Evolutionary conservation across 352 stramenopile genomes (phyloP), one percentile per base, ranked within the genome.

Genomic region (Phytophthora hibernalis): DNA sequence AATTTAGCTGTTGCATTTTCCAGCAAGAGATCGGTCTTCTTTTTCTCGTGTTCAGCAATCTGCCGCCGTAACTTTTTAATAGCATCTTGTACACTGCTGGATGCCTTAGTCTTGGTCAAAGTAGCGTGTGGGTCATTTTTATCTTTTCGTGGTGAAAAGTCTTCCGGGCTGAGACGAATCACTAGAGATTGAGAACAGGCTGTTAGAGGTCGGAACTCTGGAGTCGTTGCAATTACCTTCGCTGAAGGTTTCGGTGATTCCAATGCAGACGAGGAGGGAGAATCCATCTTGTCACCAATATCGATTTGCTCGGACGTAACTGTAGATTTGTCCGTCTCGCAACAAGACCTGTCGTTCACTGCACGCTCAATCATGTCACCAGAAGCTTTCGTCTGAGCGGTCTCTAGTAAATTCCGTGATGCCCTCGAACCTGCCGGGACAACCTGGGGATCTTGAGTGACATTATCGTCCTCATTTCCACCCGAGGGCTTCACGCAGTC

Each of bases 101-200:
- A 54, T 16, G 37, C 15, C 13, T 55, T 54, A 8, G 58, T 10
- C 22, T 70, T 68, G 18, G 1, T 28, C 42, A 20, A 48, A 28
- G 18, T 15, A 1, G 24, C 18, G n/a, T 42, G 42, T 54, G 24
- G 56, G 15, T 62, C 49, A 16, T 69, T 64, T 30, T 45, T 53
- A 61, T 53, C 52, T 56, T 76, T 37, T 38, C 35, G 45, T 15
- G 72, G 68, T 13, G 55, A 79, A 53, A 76, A 86, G 48, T 93
- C 85, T 28, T 89, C 81, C 13, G 70, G 57, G 3, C 64, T 84
- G 16, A 95, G 54, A 2, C 68, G 72, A 58, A 95, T 93, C 47
- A 95, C 83, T 16, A 92, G 16, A 12, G 82, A 91, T 68, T 95
- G 82, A 12, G 70, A 79, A 18, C 73, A 75, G 2, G 84, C 86